phyloP scores from a whole-genome alignment of 2,329 filamentous ascomycete species.

The Trichoderma aggressivum region DNA sequence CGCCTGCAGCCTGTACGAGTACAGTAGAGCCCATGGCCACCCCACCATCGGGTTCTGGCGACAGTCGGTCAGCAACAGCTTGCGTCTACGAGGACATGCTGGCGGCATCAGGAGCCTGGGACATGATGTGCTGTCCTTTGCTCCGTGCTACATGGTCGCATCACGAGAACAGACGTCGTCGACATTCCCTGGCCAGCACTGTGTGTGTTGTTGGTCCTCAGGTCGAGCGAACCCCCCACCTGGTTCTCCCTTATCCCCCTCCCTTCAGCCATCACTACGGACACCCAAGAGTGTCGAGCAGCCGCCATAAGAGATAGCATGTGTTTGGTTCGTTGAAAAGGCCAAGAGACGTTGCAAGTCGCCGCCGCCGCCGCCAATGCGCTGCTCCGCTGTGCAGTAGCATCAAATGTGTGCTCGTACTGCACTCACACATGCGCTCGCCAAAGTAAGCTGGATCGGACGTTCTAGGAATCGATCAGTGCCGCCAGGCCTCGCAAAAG shows the following conservation, averaged over 20 bases:
- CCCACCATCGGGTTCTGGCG: constrained; percentile 6
- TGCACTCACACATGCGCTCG: background rate
- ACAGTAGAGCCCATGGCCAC: background rate
- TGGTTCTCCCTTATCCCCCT: background rate
- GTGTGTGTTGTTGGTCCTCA: background rate
- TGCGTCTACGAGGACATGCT: background rate
- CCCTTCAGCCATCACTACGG: background rate
- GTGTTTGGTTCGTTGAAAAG: background rate
- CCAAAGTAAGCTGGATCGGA: constrained; percentile 13
- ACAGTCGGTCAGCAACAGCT: constrained; percentile 12
- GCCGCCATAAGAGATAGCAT: background rate
- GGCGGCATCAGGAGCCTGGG: background rate
- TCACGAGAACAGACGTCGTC: constrained; percentile 5
- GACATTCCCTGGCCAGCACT: background rate
- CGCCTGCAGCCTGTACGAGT: background rate
- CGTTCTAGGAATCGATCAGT: constrained; percentile 9
- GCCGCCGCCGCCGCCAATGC: background rate
- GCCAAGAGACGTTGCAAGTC: background rate
- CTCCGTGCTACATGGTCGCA: constrained; percentile 6
- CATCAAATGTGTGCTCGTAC: background rate
- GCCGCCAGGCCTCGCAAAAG: background rate
- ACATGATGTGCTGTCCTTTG: constrained; percentile 8
- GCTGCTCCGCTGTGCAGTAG: background rate
- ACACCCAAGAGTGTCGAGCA: background rate
- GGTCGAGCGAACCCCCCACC: background rate